Conservation (phyloP, 2,329 filamentous ascomycete genomes). For the Delphinella strobiligena region DNA sequence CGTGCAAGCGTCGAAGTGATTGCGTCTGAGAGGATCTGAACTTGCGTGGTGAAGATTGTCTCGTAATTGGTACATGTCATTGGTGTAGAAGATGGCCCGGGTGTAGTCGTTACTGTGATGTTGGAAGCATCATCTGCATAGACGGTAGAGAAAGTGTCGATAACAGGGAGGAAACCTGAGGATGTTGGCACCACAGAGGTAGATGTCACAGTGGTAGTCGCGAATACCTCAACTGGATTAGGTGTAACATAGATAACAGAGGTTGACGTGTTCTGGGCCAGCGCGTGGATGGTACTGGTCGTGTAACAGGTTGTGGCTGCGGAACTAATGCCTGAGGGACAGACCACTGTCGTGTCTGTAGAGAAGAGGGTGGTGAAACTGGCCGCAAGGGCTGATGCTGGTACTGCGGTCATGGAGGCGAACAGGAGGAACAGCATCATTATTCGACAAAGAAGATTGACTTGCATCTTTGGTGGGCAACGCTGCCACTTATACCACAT, state of each 20-base stretch:
- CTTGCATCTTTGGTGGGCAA: no score
- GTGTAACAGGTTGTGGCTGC: neutral
- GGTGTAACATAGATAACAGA: conserved; percentile 1
- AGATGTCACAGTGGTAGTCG: neutral
- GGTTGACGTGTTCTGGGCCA: neutral
- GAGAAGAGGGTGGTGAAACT: neutral
- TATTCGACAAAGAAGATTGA: no score
- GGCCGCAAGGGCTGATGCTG: neutral
- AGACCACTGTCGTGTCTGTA: neutral
- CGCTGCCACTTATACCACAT: no score
- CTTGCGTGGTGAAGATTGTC: neutral
- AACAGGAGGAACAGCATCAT: neutral
- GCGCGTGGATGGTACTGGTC: neutral
- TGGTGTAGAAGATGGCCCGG: neutral
- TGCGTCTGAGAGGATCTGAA: neutral
- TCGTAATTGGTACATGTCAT: neutral
- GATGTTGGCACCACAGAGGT: neutral
- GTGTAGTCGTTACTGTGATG: neutral
- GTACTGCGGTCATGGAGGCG: neutral
- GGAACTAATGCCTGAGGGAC: neutral
- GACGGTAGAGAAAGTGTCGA: neutral
- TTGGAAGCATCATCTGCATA: neutral
- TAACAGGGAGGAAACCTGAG: neutral
- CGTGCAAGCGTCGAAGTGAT: neutral
- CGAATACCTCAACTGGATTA: neutral